These are phyloP conservation scores for Alternaria viburni DNA, from an alignment of 2,329 filamentous ascomycete genomes.

Conservation along the genomic window DNA sequence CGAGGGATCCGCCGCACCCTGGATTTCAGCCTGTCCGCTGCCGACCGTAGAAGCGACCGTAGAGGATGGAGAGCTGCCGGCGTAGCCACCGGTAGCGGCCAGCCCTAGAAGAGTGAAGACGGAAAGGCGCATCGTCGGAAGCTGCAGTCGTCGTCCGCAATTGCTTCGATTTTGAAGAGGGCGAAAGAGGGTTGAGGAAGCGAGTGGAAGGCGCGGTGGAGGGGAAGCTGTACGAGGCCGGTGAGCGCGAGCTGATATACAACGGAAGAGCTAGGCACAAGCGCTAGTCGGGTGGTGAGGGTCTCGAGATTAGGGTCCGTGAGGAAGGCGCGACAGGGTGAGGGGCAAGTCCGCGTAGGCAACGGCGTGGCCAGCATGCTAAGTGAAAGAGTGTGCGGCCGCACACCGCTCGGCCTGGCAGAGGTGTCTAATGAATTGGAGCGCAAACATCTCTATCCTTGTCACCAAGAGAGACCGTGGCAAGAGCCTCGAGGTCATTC, in stretches of 20 bases:
- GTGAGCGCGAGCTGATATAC: neutral
- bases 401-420: neutral
- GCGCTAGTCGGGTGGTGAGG: neutral
- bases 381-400: neutral
- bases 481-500: neutral
- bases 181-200: neutral
- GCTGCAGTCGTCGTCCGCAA: neutral
- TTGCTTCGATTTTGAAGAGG: neutral
- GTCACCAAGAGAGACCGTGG: neutral
- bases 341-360: neutral
- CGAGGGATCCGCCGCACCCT: neutral
- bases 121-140: neutral
- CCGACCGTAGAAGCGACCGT: slow-evolving; percentile 8
- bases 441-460: neutral
- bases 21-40: neutral
- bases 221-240: neutral
- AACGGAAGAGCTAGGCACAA: neutral
- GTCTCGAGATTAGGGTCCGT: neutral
- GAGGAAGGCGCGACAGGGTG: neutral
- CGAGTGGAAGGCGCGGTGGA: neutral
- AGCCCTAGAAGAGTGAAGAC: neutral
- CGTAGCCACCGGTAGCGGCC: neutral
- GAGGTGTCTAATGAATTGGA: neutral
- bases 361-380: neutral
- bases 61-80: neutral